Percentiles rank a stretch among this genome's conserved stretches.
Evolutionary conservation across 768 basidiomycete species (phyloP).

Genomic region (Leccinum broughii): DNA sequence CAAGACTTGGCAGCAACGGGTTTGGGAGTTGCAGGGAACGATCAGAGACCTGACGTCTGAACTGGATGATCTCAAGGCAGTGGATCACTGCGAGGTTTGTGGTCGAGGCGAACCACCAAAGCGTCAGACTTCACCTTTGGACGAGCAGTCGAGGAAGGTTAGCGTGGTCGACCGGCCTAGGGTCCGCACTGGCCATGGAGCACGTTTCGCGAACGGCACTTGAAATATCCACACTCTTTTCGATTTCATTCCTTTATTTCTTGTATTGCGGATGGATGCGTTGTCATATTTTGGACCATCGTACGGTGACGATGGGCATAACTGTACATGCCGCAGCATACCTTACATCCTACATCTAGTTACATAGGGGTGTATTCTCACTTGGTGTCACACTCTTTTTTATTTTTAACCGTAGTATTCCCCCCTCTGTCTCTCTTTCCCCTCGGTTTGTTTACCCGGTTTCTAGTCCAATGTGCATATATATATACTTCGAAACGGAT

Average conservation of each 20-base stretch:
- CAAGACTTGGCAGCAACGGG: conserved; percentile 67
- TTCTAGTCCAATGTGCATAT: conserved; percentile 28
- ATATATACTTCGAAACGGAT: conserved; percentile 25
- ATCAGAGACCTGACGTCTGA: conserved; percentile 71
- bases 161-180: conserved; percentile 64
- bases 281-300: conserved; percentile 16
- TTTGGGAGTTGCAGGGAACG: conserved; percentile 75
- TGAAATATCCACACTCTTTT: conserved; percentile 21
- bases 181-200: conserved; percentile 62
- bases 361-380: conserved; percentile 12
- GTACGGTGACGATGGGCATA: conserved; percentile 11
- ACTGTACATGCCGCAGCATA: conserved; percentile 15
- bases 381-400: neutral
- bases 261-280: conserved; percentile 19
- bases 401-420: conserved; percentile 30
- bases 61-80: conserved; percentile 54
- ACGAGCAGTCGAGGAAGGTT: conserved; percentile 25
- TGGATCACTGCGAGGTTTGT: conserved; percentile 56
- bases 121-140: conserved; percentile 10
- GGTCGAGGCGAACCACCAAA: conserved; percentile 46
- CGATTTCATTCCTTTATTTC: conserved; percentile 11
- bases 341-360: conserved; percentile 15
- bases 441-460: conserved; percentile 31
- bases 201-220: conserved; percentile 57
- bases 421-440: conserved; percentile 7